A percentile compares a stretch with the other conserved stretches of the same genome.
Conservation (phyloP, 371 early-diverging fungal species). For the Mortierella sp. region DNA sequence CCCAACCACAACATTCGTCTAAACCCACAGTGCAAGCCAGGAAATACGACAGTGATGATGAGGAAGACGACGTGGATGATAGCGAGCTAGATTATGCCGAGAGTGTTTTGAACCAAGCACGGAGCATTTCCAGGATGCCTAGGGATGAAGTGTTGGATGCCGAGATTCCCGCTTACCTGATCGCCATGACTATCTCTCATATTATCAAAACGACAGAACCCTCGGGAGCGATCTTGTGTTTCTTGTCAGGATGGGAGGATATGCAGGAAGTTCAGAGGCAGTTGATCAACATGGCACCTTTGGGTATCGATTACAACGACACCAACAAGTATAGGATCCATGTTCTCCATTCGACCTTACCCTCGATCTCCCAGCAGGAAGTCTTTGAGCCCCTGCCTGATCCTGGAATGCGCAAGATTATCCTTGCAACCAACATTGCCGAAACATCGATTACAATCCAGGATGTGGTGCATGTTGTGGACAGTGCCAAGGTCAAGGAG, state of each 20-base stretch:
- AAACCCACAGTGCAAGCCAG: constrained; percentile 3
- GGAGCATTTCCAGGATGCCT: constrained; percentile 49
- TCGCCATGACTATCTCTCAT: constrained; percentile 58
- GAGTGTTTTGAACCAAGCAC: constrained; percentile 40
- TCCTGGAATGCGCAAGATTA: constrained; percentile 75
- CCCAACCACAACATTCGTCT: constrained; percentile 28
- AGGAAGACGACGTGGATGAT: constrained; percentile 59
- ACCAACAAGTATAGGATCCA: constrained; percentile 58
- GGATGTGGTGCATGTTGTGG: constrained; percentile 87
- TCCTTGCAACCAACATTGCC: constrained; percentile 91
- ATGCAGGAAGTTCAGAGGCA: constrained; percentile 59
- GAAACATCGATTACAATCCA: constrained; percentile 93
- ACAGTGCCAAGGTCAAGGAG: constrained; percentile 81
- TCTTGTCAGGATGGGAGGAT: constrained; percentile 84
- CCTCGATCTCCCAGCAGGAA: constrained; percentile 71
- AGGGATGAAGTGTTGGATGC: constrained; percentile 59
- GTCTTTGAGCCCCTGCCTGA: constrained; percentile 75
- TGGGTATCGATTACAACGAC: constrained; percentile 56
- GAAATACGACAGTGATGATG: constrained; percentile 54
- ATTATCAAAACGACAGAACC: constrained; percentile 52
- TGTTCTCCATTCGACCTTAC: constrained; percentile 76
- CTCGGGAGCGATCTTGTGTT: constrained; percentile 78
- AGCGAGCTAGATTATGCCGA: constrained; percentile 50
- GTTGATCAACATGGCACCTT: constrained; percentile 37
- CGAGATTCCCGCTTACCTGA: constrained; percentile 57